Evolutionary conservation across 768 basidiomycete species (phyloP).

Genomic region (Pisolithus tinctorius): DNA sequence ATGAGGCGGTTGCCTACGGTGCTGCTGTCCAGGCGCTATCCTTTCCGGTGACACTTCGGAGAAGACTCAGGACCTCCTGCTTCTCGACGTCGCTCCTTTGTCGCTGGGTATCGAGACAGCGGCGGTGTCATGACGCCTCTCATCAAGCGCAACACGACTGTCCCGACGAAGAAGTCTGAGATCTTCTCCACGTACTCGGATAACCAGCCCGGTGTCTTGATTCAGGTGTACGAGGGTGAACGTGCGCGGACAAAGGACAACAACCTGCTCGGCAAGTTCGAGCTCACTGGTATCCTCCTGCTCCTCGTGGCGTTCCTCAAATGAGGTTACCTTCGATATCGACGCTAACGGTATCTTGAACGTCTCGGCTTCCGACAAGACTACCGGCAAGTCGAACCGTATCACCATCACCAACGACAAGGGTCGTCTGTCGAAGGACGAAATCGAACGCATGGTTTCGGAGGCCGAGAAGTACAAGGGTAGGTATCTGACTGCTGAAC

Average conservation of each 20-base stretch:
- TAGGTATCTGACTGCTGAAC: conserved; percentile 24
- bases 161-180: conserved; percentile 98
- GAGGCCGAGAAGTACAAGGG: conserved; percentile 93
- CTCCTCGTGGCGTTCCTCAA: conserved; percentile 96
- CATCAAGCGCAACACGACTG: conserved; percentile 98
- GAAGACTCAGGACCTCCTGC: conserved; percentile 93
- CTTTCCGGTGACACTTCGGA: conserved; percentile 97
- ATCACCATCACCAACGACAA: conserved; percentile 97
- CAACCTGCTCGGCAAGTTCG: conserved; percentile 97
- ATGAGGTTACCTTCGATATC: conserved; percentile 96
- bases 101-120: conserved; percentile 95
- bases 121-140: conserved; percentile 99
- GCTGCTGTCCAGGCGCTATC: conserved; percentile 97
- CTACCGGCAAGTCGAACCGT: conserved; percentile 91
- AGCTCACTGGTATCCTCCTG: conserved; percentile 95
- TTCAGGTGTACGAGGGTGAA: conserved; percentile 98
- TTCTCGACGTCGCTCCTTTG: conserved; percentile 89
- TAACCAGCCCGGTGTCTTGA: conserved; percentile 97
- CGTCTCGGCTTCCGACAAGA: conserved; percentile 94
- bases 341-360: conserved; percentile 96
- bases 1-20: conserved; percentile 98
- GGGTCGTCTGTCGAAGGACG: conserved; percentile 94
- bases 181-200: conserved; percentile 98
- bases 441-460: conserved; percentile 94
- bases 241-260: conserved; percentile 98